A percentile compares a stretch with the other conserved stretches of the same genome.
phyloP scores from a whole-genome alignment of 768 basidiomycete genomes.

The Rhodotorula kratochvilovae region DNA sequence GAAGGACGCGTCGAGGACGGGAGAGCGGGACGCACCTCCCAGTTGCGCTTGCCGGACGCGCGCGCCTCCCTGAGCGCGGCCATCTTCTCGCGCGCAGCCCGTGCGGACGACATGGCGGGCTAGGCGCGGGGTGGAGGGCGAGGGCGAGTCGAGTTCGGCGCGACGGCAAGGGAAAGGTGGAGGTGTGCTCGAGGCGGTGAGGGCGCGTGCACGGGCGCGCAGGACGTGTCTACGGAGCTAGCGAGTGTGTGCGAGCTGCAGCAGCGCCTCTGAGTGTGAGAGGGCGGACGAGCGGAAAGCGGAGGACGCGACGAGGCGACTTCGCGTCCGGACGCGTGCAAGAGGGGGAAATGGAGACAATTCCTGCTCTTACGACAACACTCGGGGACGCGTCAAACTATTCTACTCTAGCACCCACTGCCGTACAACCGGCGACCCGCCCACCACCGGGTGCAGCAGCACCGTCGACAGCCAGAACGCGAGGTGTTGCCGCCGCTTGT shows the following conservation, averaged over 20 bases:
- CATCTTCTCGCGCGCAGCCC: constrained; percentile 22
- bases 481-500: constrained; percentile 37
- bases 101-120: constrained; percentile 7
- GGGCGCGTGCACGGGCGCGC: background rate
- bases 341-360: background rate
- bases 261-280: background rate
- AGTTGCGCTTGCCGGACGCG: constrained; percentile 25
- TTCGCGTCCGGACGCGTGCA: background rate
- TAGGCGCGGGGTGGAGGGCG: background rate
- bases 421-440: constrained; percentile 8
- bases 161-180: background rate
- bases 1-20: background rate
- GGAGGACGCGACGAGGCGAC: background rate
- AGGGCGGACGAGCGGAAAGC: background rate
- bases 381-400: background rate
- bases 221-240: background rate
- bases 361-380: background rate
- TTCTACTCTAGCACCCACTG: constrained; percentile 24
- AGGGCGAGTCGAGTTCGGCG: background rate
- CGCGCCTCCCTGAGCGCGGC: constrained; percentile 17
- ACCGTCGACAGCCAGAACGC: constrained; percentile 36
- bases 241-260: background rate
- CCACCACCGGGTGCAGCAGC: constrained; percentile 30
- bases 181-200: background rate
- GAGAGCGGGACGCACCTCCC: constrained; percentile 8